These are phyloP conservation scores for Aeschynomene evenia DNA, from an alignment of 306 rosid species.

Conservation along the genomic window DNA sequence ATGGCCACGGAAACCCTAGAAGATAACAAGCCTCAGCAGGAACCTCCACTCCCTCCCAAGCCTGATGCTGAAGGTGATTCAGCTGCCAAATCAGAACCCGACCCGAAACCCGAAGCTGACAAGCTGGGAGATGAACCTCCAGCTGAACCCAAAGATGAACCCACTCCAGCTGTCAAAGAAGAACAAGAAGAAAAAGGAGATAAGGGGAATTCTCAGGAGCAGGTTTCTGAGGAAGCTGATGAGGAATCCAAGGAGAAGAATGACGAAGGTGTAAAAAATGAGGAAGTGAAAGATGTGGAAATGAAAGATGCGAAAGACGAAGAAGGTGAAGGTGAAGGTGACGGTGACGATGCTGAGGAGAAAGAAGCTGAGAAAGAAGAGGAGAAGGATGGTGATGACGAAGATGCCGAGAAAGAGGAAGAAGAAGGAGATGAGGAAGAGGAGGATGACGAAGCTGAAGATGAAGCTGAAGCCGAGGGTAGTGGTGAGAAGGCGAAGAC, in stretches of 20 bases:
- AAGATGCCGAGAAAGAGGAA: not conserved
- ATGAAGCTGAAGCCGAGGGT: not conserved
- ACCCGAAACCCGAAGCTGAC: not conserved
- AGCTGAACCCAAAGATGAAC: not conserved
- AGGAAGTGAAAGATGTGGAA: not conserved
- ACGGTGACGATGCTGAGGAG: not conserved
- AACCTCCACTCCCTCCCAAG: not conserved
- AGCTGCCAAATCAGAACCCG: not conserved
- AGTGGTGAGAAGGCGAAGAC: constrained; percentile 28
- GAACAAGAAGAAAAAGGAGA: not conserved
- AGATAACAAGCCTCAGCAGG: constrained; percentile 43
- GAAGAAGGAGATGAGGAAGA: not conserved
- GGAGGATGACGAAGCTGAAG: not conserved
- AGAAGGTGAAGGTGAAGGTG: not conserved
- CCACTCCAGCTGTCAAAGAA: not conserved
- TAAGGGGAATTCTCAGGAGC: not conserved
- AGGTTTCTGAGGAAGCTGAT: not conserved
- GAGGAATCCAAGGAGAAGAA: constrained; percentile 19
- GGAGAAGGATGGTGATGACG: not conserved
- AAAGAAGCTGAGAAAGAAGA: constrained; percentile 19
- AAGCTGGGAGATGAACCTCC: not conserved
- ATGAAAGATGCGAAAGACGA: not conserved
- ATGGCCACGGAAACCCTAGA: constrained; percentile 84
- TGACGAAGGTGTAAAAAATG: constrained; percentile 15
- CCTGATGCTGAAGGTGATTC: not conserved